Percentiles rank a stretch among this genome's conserved stretches.
These are phyloP conservation scores for Akanthomyces muscarius DNA, from an alignment of 2,329 filamentous ascomycete species.

Conservation along the genomic window DNA sequence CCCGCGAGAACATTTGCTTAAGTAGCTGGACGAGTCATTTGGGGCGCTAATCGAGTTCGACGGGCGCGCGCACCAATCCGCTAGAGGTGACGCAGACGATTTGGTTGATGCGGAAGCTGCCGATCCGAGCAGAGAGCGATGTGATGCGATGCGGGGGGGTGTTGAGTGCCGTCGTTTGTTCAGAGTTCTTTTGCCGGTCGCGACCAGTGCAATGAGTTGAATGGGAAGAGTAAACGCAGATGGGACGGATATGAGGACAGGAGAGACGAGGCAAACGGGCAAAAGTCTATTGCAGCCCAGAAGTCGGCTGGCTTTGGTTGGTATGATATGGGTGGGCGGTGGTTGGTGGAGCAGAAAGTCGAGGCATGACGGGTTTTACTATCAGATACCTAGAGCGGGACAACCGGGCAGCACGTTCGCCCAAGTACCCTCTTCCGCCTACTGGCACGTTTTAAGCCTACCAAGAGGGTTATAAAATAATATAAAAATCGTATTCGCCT, in stretches of 20 bases:
- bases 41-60: neutral
- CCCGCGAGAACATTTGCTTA: neutral
- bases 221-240: neutral
- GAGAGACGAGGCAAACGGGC: neutral
- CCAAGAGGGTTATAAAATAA: too few species aligned
- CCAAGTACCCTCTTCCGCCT: neutral
- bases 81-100: neutral
- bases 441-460: too few species aligned
- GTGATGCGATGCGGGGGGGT: neutral
- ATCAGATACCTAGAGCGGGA: neutral
- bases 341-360: slow-evolving; percentile 1
- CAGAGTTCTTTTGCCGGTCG: too few species aligned
- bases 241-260: too few species aligned
- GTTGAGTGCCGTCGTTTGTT: too few species aligned
- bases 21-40: neutral
- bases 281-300: neutral
- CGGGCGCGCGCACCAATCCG: neutral
- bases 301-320: neutral
- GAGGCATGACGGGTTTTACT: neutral
- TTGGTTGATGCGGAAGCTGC: slow-evolving; percentile 4
- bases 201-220: neutral
- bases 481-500: too few species aligned
- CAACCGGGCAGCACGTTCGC: neutral
- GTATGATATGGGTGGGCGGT: neutral
- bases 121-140: neutral